Evolutionary conservation across 2,329 filamentous ascomycete genomes (phyloP).

Genomic region (Aspergillus sp.): DNA sequence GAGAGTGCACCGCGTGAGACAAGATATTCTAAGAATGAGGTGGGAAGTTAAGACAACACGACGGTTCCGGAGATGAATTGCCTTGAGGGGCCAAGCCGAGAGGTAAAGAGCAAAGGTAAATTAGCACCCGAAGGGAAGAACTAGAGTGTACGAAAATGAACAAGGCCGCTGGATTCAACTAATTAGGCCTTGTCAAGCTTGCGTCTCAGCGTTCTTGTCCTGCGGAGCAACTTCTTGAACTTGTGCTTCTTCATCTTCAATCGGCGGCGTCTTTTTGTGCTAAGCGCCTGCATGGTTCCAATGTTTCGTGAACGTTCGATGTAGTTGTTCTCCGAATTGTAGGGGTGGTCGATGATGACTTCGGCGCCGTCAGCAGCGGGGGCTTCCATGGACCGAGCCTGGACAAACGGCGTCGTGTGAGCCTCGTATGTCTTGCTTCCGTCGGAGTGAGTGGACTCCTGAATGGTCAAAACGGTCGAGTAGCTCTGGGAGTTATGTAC

Average conservation of each 20-base stretch:
- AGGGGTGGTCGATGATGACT: slow-evolving; percentile 63
- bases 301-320: slow-evolving; percentile 68
- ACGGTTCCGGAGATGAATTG: too few relatives aligned
- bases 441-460: slow-evolving; percentile 55
- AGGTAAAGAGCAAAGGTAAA: slow-evolving; percentile 9
- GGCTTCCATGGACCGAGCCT: slow-evolving; percentile 43
- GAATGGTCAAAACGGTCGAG: slow-evolving; percentile 57
- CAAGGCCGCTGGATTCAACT: neutral
- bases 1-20: neutral
- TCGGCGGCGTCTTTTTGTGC: slow-evolving; percentile 88
- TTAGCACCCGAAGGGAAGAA: slow-evolving; percentile 13
- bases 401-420: slow-evolving; percentile 55
- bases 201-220: slow-evolving; percentile 83
- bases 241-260: slow-evolving; percentile 99
- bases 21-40: neutral
- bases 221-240: slow-evolving; percentile 98
- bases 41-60: neutral
- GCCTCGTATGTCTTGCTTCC: slow-evolving; percentile 58
- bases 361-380: slow-evolving; percentile 35
- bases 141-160: slow-evolving; percentile 18
- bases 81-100: too few relatives aligned
- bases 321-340: slow-evolving; percentile 52
- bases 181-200: slow-evolving; percentile 71
- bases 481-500: slow-evolving; percentile 43
- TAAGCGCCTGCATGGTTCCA: slow-evolving; percentile 75